A percentile compares a stretch with the other conserved stretches of the same genome.
phyloP scores from a whole-genome alignment of 352 stramenopile genomes.

The Pilasporangium apinafurcum region DNA sequence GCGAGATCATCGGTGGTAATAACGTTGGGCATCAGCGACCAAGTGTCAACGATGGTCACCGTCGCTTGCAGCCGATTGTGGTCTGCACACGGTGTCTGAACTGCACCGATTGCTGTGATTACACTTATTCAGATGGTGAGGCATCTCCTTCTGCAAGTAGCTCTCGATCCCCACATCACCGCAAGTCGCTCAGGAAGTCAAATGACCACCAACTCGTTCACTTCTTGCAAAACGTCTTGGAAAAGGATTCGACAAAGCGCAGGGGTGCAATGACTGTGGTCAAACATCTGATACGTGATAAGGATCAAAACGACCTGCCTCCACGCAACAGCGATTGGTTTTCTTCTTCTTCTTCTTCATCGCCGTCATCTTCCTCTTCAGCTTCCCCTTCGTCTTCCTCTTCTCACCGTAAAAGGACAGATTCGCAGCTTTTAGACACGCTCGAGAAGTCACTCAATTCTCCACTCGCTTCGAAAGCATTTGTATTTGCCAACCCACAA shows the following conservation, averaged over 20 bases:
- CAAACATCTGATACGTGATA: conserved; percentile 19
- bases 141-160: too few relatives aligned
- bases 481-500: conserved; percentile 37
- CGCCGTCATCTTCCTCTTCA: too few relatives aligned
- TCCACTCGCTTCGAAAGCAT: too few relatives aligned
- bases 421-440: too few relatives aligned
- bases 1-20: too few relatives aligned
- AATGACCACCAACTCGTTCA: background rate
- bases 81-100: conserved; percentile 12
- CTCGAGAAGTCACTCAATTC: conserved; percentile 28
- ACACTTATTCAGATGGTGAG: too few relatives aligned
- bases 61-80: conserved; percentile 3
- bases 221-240: conserved; percentile 10
- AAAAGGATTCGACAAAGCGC: conserved; percentile 10
- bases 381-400: too few relatives aligned
- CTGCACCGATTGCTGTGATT: conserved; percentile 11
- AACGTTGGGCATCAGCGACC: conserved; percentile 10
- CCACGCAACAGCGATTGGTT: too few relatives aligned
- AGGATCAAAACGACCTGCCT: background rate
- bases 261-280: conserved; percentile 39
- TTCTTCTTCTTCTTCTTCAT: too few relatives aligned
- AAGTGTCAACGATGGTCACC: too few relatives aligned
- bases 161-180: background rate
- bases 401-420: too few relatives aligned
- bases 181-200: background rate